phyloP scores from a whole-genome alignment of 805 yeast species.

The Blastobotrys peoriensis region DNA sequence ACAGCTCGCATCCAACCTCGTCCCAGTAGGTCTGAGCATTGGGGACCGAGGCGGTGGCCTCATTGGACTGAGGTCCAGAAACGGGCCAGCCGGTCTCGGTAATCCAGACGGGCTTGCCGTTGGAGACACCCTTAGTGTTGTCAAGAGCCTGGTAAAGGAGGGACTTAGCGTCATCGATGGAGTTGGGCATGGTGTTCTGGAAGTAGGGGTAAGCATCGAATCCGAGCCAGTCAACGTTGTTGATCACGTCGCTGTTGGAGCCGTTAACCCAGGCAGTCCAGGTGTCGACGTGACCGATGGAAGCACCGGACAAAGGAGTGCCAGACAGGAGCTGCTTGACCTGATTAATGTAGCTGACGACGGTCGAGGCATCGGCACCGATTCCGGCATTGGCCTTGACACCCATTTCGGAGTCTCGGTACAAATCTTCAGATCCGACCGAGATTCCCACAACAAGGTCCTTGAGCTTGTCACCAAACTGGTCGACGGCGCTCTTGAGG shows the following conservation, averaged over 20 bases:
- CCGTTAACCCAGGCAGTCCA: conserved; percentile 84
- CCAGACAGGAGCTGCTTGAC: conserved; percentile 64
- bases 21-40: conserved; percentile 73
- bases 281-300: conserved; percentile 83
- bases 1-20: conserved; percentile 60
- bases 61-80: conserved; percentile 60
- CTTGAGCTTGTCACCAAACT: conserved; percentile 14
- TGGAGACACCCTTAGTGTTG: conserved; percentile 64
- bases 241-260: conserved; percentile 55
- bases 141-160: conserved; percentile 71
- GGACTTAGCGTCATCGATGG: conserved; percentile 86
- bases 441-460: conserved; percentile 53
- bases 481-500: conserved; percentile 14
- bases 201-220: conserved; percentile 90
- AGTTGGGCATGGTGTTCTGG: conserved; percentile 76
- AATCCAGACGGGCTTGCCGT: conserved; percentile 77
- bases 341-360: conserved; percentile 48
- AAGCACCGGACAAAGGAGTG: conserved; percentile 55
- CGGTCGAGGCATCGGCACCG: conserved; percentile 51
- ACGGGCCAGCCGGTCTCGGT: conserved; percentile 96
- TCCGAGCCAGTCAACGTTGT: conserved; percentile 68
- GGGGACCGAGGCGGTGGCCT: conserved; percentile 48
- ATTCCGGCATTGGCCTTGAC: conserved; percentile 65
- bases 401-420: conserved; percentile 45
- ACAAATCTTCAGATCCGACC: conserved; percentile 84